Conservation (phyloP, 1,139 yeast genomes). For the Tardiomyces digboiensis region DNA sequence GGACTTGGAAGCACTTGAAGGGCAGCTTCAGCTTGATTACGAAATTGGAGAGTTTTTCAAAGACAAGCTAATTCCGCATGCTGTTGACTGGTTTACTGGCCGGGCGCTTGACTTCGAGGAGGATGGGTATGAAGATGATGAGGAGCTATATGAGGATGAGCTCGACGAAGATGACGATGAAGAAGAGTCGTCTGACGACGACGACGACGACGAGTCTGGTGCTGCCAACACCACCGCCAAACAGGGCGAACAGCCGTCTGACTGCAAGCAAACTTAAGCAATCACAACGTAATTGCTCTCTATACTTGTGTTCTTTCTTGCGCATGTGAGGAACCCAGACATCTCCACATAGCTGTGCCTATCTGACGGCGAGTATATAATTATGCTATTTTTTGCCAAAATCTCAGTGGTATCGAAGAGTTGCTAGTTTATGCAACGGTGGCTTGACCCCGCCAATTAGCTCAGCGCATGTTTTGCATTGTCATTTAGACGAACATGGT, state of each 20-base stretch:
- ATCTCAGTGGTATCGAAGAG: too few species aligned
- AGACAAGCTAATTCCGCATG: conserved; percentile 92
- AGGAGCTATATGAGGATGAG: conserved; percentile 47
- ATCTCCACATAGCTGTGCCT: background rate
- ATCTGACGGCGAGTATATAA: background rate
- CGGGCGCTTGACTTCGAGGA: conserved; percentile 70
- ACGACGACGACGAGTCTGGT: conserved; percentile 44
- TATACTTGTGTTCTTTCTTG: too few species aligned
- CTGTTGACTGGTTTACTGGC: conserved; percentile 97
- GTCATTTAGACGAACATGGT: too few species aligned
- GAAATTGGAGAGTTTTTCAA: conserved; percentile 95
- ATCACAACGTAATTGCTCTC: background rate
- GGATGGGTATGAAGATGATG: conserved; percentile 40
- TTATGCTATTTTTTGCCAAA: background rate
- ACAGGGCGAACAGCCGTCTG: conserved; percentile 58
- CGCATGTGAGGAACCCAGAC: too few species aligned
- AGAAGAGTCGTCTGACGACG: conserved; percentile 37
- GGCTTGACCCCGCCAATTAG: too few species aligned
- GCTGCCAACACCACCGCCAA: conserved; percentile 30
- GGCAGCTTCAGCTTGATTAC: conserved; percentile 83
- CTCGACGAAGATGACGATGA: conserved; percentile 41
- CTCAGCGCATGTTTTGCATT: too few species aligned
- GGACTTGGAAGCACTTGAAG: conserved; percentile 71
- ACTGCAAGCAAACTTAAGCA: conserved; percentile 61
- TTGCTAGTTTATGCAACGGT: too few species aligned